Evolutionary conservation across 768 basidiomycete species (phyloP).

Genomic region (Leccinum aurantiacum): DNA sequence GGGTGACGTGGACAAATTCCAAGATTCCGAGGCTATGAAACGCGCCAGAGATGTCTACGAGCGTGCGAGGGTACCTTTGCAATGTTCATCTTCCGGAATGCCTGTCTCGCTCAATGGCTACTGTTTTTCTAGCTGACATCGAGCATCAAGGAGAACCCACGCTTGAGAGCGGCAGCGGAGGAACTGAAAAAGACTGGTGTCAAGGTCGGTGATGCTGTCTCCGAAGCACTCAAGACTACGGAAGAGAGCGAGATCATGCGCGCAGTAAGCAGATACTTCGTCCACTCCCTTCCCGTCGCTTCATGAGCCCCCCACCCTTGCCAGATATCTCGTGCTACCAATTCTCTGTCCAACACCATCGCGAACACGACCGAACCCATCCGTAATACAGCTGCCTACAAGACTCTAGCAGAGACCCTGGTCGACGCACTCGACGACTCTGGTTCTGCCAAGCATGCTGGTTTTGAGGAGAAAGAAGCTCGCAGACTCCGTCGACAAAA

Average conservation of each 20-base stretch:
- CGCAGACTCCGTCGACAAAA: constrained; percentile 76
- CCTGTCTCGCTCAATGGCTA: constrained; percentile 5
- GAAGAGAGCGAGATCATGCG: constrained; percentile 94
- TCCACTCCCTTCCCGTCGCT: not conserved
- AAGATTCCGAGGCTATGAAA: constrained; percentile 97
- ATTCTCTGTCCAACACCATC: constrained; percentile 82
- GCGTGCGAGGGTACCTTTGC: constrained; percentile 75
- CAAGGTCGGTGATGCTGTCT: constrained; percentile 91
- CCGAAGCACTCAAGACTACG: constrained; percentile 87
- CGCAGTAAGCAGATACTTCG: constrained; percentile 49
- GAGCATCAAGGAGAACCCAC: constrained; percentile 95
- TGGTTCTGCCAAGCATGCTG: constrained; percentile 89
- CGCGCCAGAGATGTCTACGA: constrained; percentile 90
- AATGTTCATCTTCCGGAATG: not conserved
- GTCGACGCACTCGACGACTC: constrained; percentile 94
- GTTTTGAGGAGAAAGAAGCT: constrained; percentile 93
- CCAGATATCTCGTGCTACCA: constrained; percentile 83
- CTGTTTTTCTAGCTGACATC: constrained; percentile 65
- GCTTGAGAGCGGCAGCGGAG: constrained; percentile 87
- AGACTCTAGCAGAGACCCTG: constrained; percentile 83
- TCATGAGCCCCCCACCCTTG: not conserved
- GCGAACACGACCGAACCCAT: constrained; percentile 94
- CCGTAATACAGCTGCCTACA: constrained; percentile 93
- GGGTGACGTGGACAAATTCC: constrained; percentile 95
- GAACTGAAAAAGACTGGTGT: constrained; percentile 88